These are phyloP conservation scores for Macrophomina tecta DNA, from an alignment of 2,329 filamentous ascomycete species.

Conservation along the genomic window DNA sequence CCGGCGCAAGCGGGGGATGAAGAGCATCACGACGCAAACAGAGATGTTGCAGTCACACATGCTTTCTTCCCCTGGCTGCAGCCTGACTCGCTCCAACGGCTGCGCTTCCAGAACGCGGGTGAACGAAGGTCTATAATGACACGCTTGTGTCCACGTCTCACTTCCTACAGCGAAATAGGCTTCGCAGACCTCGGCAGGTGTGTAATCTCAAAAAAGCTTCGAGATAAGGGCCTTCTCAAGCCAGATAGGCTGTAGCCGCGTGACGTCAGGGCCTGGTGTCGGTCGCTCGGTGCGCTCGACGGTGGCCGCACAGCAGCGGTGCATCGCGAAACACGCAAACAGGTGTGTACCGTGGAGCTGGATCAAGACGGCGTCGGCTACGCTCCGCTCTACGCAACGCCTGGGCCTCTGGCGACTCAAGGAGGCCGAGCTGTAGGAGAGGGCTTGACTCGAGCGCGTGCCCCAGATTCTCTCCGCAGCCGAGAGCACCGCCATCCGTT, in stretches of 20 bases:
- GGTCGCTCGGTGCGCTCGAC: neutral
- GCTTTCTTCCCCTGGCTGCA: neutral
- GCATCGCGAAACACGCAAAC: neutral
- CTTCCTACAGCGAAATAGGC: neutral
- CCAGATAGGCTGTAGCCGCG: neutral
- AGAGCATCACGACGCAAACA: neutral
- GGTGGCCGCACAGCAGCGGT: neutral
- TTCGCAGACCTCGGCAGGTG: neutral
- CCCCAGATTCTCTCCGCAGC: slow-evolving; percentile 9
- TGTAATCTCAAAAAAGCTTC: neutral
- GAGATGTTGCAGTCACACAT: neutral
- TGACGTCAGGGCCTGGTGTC: neutral
- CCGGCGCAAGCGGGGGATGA: neutral
- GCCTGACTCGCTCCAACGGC: neutral
- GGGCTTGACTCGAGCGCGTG: neutral
- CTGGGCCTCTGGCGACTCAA: slow-evolving; percentile 1
- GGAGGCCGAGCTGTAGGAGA: neutral
- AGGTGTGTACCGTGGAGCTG: neutral
- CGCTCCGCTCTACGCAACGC: neutral
- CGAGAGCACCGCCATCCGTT: slow-evolving; percentile 10
- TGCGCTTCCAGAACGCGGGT: neutral
- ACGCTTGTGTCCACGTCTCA: neutral
- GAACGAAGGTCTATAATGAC: neutral
- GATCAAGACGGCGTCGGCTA: neutral
- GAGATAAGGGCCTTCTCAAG: neutral